A percentile compares a stretch with the other conserved stretches of the same genome.
Conservation (phyloP, 2,329 filamentous ascomycete genomes). For the Stemphylium vesicarium region DNA sequence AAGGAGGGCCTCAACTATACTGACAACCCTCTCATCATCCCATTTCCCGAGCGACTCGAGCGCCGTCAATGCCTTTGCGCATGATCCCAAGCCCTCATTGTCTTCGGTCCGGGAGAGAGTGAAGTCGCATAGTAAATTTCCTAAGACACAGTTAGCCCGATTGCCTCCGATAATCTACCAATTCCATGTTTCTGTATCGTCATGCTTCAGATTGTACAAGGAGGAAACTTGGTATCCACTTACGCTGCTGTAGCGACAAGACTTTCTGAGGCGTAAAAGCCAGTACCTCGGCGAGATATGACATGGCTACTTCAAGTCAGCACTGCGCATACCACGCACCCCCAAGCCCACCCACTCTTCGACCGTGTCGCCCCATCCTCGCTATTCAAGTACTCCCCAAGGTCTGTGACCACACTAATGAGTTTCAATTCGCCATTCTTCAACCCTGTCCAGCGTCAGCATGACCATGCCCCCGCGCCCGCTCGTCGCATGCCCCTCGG, state of each 20-base stretch:
- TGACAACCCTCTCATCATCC: conserved; percentile 61
- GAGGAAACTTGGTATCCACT: conserved; percentile 13
- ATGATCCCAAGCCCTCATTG: conserved; percentile 60
- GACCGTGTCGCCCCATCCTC: conserved; percentile 65
- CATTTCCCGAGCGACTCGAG: conserved; percentile 67
- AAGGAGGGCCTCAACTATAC: conserved; percentile 58
- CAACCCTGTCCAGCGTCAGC: conserved; percentile 55
- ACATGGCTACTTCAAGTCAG: conserved; percentile 48
- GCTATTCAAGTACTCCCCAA: conserved; percentile 71
- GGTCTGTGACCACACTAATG: conserved; percentile 66
- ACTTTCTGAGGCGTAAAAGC: conserved; percentile 59
- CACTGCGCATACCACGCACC: not conserved
- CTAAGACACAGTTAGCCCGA: conserved; percentile 36
- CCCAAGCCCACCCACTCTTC: conserved; percentile 55
- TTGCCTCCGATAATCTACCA: not conserved
- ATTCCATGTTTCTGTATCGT: not conserved
- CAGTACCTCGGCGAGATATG: conserved; percentile 60
- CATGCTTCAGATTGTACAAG: not conserved
- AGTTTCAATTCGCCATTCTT: conserved; percentile 66
- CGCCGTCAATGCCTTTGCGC: conserved; percentile 64
- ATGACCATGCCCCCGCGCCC: conserved; percentile 17
- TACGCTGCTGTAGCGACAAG: conserved; percentile 65
- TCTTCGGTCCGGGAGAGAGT: conserved; percentile 68
- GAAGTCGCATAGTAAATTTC: conserved; percentile 66
- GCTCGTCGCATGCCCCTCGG: not conserved